Conservation (phyloP, 1,139 yeast species). For the Geotrichum restrictum region DNA sequence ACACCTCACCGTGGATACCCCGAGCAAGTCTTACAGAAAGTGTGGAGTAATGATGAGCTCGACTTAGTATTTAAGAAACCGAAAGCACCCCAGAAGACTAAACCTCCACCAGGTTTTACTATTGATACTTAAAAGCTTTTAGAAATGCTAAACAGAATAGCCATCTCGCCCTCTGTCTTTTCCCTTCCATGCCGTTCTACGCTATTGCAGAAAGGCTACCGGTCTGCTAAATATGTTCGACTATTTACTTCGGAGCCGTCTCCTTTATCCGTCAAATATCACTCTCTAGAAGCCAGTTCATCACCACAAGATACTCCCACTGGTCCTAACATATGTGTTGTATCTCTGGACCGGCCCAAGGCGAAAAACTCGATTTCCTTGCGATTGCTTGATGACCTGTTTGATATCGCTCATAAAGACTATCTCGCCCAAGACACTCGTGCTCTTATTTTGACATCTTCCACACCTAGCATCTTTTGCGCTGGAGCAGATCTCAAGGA, state of each 20-base stretch:
- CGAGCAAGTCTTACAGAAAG: not conserved
- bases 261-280: constrained; percentile 14
- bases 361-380: constrained; percentile 37
- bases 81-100: too few species aligned
- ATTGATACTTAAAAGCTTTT: too few species aligned
- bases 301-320: constrained; percentile 9
- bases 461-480: constrained; percentile 34
- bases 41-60: constrained; percentile 5
- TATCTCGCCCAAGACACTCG: constrained; percentile 26
- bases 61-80: too few species aligned
- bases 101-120: too few species aligned
- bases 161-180: not conserved
- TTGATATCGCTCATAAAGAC: constrained; percentile 24
- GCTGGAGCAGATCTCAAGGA: constrained; percentile 40
- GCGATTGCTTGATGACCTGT: constrained; percentile 31
- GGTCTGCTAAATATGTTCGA: not conserved
- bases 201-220: not conserved
- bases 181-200: not conserved
- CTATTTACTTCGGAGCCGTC: constrained; percentile 5
- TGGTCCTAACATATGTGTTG: constrained; percentile 28
- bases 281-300: constrained; percentile 3
- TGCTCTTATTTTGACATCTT: constrained; percentile 33
- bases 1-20: not conserved
- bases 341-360: constrained; percentile 34
- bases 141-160: not conserved